phyloP scores from a whole-genome alignment of 768 basidiomycete species.

The Paxillus rubicundulus region DNA sequence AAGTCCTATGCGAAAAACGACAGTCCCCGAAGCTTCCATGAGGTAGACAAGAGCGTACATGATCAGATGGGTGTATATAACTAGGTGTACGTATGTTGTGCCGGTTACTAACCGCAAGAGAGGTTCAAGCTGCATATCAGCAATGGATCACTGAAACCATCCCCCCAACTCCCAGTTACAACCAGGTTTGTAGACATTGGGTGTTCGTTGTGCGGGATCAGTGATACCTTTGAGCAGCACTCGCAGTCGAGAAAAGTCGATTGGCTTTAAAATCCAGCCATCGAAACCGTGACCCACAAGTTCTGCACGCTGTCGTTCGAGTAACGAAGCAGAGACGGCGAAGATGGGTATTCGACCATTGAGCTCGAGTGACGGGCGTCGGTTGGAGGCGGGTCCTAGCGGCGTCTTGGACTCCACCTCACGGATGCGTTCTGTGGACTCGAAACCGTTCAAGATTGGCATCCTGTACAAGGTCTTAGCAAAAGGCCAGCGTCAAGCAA shows the following conservation, averaged over 20 bases:
- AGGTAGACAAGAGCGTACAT: background rate
- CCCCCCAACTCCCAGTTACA: slow-evolving; percentile 64
- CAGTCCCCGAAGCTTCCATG: background rate
- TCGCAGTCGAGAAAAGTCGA: slow-evolving; percentile 69
- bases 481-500: background rate
- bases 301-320: slow-evolving; percentile 53
- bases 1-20: no score
- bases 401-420: slow-evolving; percentile 43
- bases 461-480: slow-evolving; percentile 43
- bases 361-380: slow-evolving; percentile 43
- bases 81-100: background rate
- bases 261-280: slow-evolving; percentile 83
- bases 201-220: slow-evolving; percentile 47
- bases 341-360: slow-evolving; percentile 76
- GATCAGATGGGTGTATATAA: background rate
- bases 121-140: background rate
- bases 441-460: slow-evolving; percentile 76
- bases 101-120: background rate
- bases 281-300: slow-evolving; percentile 60
- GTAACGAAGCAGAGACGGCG: slow-evolving; percentile 75
- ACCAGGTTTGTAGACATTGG: slow-evolving; percentile 51
- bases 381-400: background rate
- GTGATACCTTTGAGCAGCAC: slow-evolving; percentile 57
- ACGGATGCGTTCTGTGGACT: slow-evolving; percentile 66
- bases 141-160: slow-evolving; percentile 41